Percentiles rank a stretch among this genome's conserved stretches.
phyloP scores from a whole-genome alignment of 2,329 filamentous ascomycete genomes.

The Ophiostoma triangulosporum region DNA sequence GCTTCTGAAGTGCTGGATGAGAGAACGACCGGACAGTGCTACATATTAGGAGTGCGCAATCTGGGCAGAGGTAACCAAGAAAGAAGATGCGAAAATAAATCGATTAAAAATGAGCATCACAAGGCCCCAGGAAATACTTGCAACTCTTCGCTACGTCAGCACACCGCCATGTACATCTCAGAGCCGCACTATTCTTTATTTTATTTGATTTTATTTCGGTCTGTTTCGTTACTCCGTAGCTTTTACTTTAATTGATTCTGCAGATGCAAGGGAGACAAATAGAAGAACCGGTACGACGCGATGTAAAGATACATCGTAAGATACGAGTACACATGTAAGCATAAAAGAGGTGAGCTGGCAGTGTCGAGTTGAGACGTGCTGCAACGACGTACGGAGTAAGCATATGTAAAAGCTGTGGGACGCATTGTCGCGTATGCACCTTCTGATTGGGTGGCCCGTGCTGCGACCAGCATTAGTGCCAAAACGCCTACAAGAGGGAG shows the following conservation, averaged over 20 bases:
- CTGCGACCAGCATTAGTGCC: conserved; percentile 8
- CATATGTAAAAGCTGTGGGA: background rate
- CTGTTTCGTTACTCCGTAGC: background rate
- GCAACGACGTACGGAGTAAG: background rate
- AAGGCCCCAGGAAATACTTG: conserved; percentile 1
- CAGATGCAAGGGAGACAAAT: background rate
- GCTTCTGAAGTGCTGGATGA: background rate
- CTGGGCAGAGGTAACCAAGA: background rate
- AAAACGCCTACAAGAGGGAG: conserved; percentile 4
- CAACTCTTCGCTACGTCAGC: background rate
- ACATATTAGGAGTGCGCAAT: background rate
- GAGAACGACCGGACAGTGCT: background rate
- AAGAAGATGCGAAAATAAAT: background rate
- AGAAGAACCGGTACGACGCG: background rate
- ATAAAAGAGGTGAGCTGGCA: conserved; percentile 2
- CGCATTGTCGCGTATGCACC: background rate
- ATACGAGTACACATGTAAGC: too few species aligned
- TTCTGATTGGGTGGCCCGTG: conserved; percentile 2
- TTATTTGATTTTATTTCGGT: background rate
- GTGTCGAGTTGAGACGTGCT: background rate
- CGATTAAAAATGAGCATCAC: background rate
- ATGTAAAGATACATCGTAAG: too few species aligned
- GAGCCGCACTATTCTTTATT: background rate
- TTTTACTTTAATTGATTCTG: background rate
- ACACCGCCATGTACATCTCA: background rate